Base-by-base conservation (phyloP, 495 filamentous ascomycete species). In the Penicillium canescens region DNA sequence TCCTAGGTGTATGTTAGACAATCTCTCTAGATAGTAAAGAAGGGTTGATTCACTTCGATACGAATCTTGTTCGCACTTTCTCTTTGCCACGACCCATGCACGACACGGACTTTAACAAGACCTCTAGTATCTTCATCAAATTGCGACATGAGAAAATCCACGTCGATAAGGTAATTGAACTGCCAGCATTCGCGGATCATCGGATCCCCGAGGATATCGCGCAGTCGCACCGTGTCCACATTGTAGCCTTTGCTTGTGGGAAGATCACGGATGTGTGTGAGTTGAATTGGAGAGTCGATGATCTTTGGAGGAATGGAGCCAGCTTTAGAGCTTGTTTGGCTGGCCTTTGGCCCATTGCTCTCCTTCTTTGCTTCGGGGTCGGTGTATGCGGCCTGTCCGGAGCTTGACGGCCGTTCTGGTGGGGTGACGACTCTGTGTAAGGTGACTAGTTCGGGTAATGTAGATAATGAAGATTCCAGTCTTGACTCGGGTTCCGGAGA, bases 1-100 rank as follows among this genome's bases (percentile, higher is more conserved):
- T 83, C 86, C 77, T 85, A 37, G 2, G 26, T 69, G 46, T 2
- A 35, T 42, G 38, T 52, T 28, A 50, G 65, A 10, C 8, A 7
- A 7, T 52, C 60, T 52, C 10, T 18, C 7, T n/a, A 40, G 5
- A 50, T 14, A 31, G 7, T 37, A 11, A 20, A 11, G 13, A 47
- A 41, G 47, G 24, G 41, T 36, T 35, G 31, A 61, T 68, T 57
- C 76, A 91, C 88, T 69, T 86, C 80, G 34, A 96, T 74, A 0
- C 57, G 65, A 20, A 86, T 60, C 21, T 82, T 73, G 61, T 82
- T 82, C 3, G 68, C 56, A 61, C 90, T 86, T 20, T 92, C 89
- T 51, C 66, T 78, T 70, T 87, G 90, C 91, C 92, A 96, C 43
- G 88, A 92, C 2, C 92, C 92, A 73, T 96, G 92, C 11, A 96